phyloP scores from a whole-genome alignment of 768 basidiomycete species.

The Hortiboletus flavorubellus region DNA sequence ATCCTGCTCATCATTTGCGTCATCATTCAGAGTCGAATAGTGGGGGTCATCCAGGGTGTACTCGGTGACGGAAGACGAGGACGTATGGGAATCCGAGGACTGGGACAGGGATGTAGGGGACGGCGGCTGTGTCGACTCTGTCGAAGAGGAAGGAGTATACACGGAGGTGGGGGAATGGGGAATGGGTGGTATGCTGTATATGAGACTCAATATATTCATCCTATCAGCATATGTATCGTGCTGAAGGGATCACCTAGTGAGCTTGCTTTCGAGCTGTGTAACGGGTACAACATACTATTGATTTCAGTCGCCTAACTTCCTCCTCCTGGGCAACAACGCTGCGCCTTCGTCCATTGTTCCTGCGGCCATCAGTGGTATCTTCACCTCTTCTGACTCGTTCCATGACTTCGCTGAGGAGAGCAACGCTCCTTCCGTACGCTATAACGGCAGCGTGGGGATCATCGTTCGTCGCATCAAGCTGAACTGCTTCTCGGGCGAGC shows the following conservation, averaged over 20 bases:
- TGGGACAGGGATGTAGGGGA: constrained; percentile 35
- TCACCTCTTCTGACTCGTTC: constrained; percentile 84
- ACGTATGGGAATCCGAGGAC: constrained; percentile 49
- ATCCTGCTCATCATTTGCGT: constrained; percentile 33
- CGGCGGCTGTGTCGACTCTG: constrained; percentile 34
- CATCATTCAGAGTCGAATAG: constrained; percentile 18
- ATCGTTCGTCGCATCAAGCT: constrained; percentile 83
- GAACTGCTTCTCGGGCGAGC: constrained; percentile 85
- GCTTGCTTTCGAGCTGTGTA: constrained; percentile 7
- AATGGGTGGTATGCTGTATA: constrained; percentile 80
- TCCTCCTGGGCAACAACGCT: constrained; percentile 90
- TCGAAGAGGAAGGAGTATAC: constrained; percentile 42
- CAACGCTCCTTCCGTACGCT: constrained; percentile 84
- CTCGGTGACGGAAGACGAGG: constrained; percentile 42
- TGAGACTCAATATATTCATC: constrained; percentile 88
- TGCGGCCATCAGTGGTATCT: constrained; percentile 68
- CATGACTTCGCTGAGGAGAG: constrained; percentile 89
- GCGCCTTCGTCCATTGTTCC: constrained; percentile 58
- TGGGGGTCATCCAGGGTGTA: constrained; percentile 37
- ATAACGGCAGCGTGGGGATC: constrained; percentile 86
- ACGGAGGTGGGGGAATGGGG: constrained; percentile 60
- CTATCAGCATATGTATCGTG: constrained; percentile 95
- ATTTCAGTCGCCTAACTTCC: constrained; percentile 80
- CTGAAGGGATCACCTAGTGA: constrained; percentile 38
- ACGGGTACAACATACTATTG: constrained; percentile 65